Evolutionary conservation across 306 rosid genomes (phyloP).

Genomic region (Arachis hypogaea): DNA sequence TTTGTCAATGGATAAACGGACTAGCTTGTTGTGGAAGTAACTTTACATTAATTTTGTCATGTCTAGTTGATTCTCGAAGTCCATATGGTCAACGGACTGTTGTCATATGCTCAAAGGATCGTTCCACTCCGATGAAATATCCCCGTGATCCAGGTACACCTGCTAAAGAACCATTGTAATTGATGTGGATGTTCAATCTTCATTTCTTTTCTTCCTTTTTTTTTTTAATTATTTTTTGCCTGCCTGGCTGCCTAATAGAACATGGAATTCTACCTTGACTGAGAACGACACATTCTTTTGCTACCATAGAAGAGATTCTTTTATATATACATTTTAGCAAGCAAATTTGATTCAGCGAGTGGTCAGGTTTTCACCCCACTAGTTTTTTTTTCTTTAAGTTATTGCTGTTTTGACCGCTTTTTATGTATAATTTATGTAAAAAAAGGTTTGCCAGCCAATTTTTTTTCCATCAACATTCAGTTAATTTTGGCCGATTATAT

Average conservation of each 20-base stretch:
- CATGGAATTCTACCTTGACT: neutral
- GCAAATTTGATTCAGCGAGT: neutral
- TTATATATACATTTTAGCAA: neutral
- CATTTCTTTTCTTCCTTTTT: slow-evolving; percentile 23
- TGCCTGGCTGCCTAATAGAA: slow-evolving; percentile 11
- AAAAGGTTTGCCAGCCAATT: too few species aligned
- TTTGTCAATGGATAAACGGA: slow-evolving; percentile 6
- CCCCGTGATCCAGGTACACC: slow-evolving; percentile 91
- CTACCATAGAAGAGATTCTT: slow-evolving; percentile 15
- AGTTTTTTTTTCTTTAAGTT: neutral
- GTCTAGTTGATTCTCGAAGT: slow-evolving; percentile 81
- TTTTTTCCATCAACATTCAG: too few species aligned
- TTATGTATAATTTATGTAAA: too few species aligned
- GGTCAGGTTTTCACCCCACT: slow-evolving; percentile 11
- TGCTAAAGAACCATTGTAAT: slow-evolving; percentile 70
- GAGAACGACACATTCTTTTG: neutral
- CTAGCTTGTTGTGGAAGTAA: slow-evolving; percentile 36
- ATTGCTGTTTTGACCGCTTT: neutral
- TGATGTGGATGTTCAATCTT: slow-evolving; percentile 27
- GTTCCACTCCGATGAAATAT: slow-evolving; percentile 68
- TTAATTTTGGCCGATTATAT: too few species aligned
- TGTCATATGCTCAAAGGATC: slow-evolving; percentile 66
- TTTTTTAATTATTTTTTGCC: neutral
- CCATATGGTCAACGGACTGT: slow-evolving; percentile 87
- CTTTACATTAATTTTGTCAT: slow-evolving; percentile 25